A percentile compares a stretch with the other conserved stretches of the same genome.
Evolutionary conservation across 2,329 filamentous ascomycete species (phyloP).

Genomic region (Plectosphaerella cucumerina): DNA sequence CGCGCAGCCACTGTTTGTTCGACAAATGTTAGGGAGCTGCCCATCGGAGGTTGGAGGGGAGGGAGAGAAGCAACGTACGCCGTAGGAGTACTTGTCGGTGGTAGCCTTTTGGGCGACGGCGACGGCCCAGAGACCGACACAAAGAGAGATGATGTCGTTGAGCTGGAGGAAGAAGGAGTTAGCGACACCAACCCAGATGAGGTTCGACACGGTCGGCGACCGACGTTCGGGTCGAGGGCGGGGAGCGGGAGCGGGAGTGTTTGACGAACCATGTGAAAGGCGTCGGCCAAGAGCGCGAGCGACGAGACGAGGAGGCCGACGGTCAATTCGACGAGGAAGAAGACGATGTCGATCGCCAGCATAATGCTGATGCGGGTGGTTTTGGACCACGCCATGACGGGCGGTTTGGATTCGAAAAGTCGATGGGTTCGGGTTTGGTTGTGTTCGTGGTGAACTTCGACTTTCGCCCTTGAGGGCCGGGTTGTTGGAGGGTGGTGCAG

Average conservation of each 20-base stretch:
- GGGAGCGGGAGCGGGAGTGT: too few relatives aligned
- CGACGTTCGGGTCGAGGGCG: background rate
- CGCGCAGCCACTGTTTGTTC: conserved; percentile 75
- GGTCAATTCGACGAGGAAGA: conserved; percentile 86
- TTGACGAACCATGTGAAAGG: conserved; percentile 85
- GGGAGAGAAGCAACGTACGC: conserved; percentile 50
- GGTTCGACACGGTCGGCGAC: background rate
- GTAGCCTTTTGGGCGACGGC: conserved; percentile 79
- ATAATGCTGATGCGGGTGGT: conserved; percentile 88
- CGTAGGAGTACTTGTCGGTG: conserved; percentile 92
- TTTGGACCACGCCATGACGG: conserved; percentile 81
- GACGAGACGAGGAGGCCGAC: conserved; percentile 86
- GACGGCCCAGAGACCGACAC: conserved; percentile 93
- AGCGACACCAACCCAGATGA: background rate
- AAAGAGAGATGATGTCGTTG: conserved; percentile 93
- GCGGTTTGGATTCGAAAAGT: conserved; percentile 1
- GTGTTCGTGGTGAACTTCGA: background rate
- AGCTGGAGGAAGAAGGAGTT: conserved; percentile 46
- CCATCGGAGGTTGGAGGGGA: background rate
- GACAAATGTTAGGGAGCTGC: conserved; percentile 2
- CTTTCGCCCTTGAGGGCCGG: conserved; percentile 3
- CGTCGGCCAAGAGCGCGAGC: conserved; percentile 89
- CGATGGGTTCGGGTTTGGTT: background rate
- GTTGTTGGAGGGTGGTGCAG: background rate
- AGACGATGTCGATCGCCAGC: conserved; percentile 81